Base-by-base conservation (phyloP, 768 basidiomycete species). In the Trametes meyenii region DNA sequence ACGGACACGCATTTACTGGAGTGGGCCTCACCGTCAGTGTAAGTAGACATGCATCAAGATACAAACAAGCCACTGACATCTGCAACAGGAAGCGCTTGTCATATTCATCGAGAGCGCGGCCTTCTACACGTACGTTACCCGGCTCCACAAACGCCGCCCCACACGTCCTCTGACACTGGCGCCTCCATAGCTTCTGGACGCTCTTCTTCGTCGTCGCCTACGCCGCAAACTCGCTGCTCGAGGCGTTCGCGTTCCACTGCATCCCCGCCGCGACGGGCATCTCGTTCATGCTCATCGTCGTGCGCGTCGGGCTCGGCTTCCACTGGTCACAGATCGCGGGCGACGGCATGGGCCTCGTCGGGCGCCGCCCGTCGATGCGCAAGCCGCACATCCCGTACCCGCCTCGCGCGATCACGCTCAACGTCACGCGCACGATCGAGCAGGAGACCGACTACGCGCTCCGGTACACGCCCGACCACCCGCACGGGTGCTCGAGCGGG, bases 251-350 rank as follows among this genome's bases (percentile, higher is more conserved):
- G 49, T 57, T 57, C 35, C 55, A 52, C 40, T 57, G 50, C 55
- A 57, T 57, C 50, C 61, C 61, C 50, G 55, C 61, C 50, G 61
- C 50, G 50, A 62, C 55, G 19, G 62, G 62, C 56, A 63, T 63
- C 51, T 54, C 62, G 19, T 58, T 58, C 57, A 63, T 58, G 56
- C 62, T 63, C 53, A 63, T 63, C 62, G 52, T 55, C 57, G 58
- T 58, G 23, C 56, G 62, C 56, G 62, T 63, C 52, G 57, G 58
- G 33, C 62, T 62, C 36, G 61, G 55, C 36, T 61, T 61, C 54
- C 55, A 55, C 51, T 60, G 50, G 50, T 51, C 58, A 10, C 58
- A 60, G 40, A 50, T 51, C 50, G 42, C 49, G 12, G 50, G 26
- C 24, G 36, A 19, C 29, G 40, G 29, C 33, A 26, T 42, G 11